Conservation (phyloP, 2,329 filamentous ascomycete genomes). For the Beauveria sp. region DNA sequence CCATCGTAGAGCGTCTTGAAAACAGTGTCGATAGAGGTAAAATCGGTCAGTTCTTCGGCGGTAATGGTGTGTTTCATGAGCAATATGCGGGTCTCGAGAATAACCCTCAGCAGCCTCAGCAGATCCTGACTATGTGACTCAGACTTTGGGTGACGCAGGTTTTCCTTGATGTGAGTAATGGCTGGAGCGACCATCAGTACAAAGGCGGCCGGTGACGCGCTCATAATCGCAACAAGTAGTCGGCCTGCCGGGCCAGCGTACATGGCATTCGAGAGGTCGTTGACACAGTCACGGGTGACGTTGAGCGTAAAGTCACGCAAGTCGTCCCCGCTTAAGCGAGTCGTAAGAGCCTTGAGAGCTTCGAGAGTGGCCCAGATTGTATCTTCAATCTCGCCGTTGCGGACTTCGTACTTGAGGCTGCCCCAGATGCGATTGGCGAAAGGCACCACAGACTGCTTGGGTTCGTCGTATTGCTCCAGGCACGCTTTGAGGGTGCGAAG, state of each 20-base stretch:
- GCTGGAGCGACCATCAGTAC: constrained; percentile 37
- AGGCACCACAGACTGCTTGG: constrained; percentile 39
- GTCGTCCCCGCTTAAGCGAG: constrained; percentile 34
- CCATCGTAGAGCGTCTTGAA: constrained; percentile 37
- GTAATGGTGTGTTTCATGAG: constrained; percentile 27
- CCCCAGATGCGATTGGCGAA: constrained; percentile 46
- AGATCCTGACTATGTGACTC: constrained; percentile 44
- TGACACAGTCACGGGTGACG: constrained; percentile 45
- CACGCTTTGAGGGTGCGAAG: constrained; percentile 48
- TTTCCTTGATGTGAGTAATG: constrained; percentile 42
- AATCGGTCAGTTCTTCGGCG: constrained; percentile 29
- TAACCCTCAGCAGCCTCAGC: constrained; percentile 41
- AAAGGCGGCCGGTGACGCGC: constrained; percentile 41
- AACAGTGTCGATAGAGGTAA: constrained; percentile 26
- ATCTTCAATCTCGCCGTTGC: constrained; percentile 52
- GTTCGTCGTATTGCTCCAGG: constrained; percentile 39
- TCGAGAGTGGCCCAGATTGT: constrained; percentile 48
- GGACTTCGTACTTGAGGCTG: constrained; percentile 56
- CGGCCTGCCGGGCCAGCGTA: constrained; percentile 46
- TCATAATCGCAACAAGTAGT: constrained; percentile 43
- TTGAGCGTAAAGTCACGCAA: constrained; percentile 39
- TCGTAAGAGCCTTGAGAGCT: constrained; percentile 43
- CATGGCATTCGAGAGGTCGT: constrained; percentile 44
- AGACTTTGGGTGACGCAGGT: constrained; percentile 43
- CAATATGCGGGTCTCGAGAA: constrained; percentile 39